Evolutionary conservation across 2,329 filamentous ascomycete species (phyloP).

Genomic region (Ceratocystis papillata): DNA sequence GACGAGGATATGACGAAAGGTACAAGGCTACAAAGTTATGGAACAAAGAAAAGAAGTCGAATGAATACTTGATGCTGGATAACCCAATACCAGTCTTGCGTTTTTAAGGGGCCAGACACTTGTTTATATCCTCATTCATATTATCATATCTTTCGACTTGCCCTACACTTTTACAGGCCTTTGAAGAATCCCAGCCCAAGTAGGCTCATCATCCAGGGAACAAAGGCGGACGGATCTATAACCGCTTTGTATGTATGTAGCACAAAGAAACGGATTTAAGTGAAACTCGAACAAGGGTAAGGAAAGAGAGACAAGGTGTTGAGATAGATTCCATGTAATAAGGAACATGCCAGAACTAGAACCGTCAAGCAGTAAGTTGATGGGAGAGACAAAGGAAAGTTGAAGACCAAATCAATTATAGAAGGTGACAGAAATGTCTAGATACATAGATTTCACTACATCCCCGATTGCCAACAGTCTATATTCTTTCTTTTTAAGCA

Average conservation of each 20-base stretch:
- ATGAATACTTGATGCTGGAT: not conserved
- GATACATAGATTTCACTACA: not conserved
- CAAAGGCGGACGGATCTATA: not conserved
- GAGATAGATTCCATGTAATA: not conserved
- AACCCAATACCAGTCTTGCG: not conserved
- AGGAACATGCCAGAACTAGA: not conserved
- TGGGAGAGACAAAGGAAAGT: not conserved
- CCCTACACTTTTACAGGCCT: not conserved
- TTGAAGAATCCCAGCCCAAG: not conserved
- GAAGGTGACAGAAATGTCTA: not conserved
- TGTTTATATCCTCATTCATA: not conserved
- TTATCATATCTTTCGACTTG: conserved; percentile 22
- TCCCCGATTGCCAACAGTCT: not conserved
- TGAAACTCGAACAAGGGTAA: conserved; percentile 10
- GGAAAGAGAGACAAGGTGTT: not conserved
- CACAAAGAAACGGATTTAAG: not conserved
- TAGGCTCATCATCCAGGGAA: conserved; percentile 26
- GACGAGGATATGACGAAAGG: not conserved
- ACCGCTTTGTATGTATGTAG: conserved; percentile 2
- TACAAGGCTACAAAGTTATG: not conserved
- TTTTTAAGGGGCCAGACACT: not conserved
- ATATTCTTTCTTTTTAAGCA: not conserved
- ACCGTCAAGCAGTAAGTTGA: not conserved
- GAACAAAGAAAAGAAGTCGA: conserved; percentile 4
- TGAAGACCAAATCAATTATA: not conserved